Percentiles rank a stretch among this genome's conserved stretches.
phyloP scores from a whole-genome alignment of 1,139 yeast species.

The Debaryomyces coudertii region DNA sequence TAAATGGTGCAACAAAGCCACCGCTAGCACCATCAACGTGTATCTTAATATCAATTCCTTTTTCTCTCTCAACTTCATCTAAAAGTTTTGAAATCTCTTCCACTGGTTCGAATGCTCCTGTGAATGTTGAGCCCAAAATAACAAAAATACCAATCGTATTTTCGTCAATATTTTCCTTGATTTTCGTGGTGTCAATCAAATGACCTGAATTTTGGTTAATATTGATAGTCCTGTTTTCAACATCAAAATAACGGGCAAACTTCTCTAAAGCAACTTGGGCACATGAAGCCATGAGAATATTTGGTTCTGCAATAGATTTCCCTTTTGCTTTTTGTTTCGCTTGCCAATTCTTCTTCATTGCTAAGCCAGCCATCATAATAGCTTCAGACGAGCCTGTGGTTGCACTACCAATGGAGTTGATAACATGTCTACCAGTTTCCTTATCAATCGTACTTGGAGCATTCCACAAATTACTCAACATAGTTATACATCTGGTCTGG shows the following conservation, averaged over 20 bases:
- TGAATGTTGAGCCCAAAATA: constrained; percentile 87
- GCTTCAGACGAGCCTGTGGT: constrained; percentile 96
- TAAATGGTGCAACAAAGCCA: constrained; percentile 83
- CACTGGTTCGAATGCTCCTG: constrained; percentile 90
- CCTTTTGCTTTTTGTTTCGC: constrained; percentile 61
- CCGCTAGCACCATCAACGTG: constrained; percentile 97
- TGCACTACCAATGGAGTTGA: constrained; percentile 77
- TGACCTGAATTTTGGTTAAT: constrained; percentile 63
- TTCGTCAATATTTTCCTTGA: constrained; percentile 74
- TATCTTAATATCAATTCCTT: constrained; percentile 71
- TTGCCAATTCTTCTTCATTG: constrained; percentile 91
- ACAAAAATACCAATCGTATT: constrained; percentile 92
- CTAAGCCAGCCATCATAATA: constrained; percentile 89
- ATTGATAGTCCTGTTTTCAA: constrained; percentile 76
- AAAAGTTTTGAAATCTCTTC: constrained; percentile 58
- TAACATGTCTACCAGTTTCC: constrained; percentile 30
- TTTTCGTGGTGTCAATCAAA: constrained; percentile 60
- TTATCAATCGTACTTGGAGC: constrained; percentile 51
- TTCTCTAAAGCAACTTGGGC: constrained; percentile 95
- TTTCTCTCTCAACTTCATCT: constrained; percentile 69
- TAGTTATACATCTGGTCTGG: constrained; percentile 81
- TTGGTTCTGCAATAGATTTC: constrained; percentile 66
- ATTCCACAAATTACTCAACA: constrained; percentile 80
- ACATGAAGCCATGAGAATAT: constrained; percentile 91
- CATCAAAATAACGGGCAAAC: constrained; percentile 92